Evolutionary conservation across 257 asterid genomes (phyloP).

Genomic region (Solanum boliviense): DNA sequence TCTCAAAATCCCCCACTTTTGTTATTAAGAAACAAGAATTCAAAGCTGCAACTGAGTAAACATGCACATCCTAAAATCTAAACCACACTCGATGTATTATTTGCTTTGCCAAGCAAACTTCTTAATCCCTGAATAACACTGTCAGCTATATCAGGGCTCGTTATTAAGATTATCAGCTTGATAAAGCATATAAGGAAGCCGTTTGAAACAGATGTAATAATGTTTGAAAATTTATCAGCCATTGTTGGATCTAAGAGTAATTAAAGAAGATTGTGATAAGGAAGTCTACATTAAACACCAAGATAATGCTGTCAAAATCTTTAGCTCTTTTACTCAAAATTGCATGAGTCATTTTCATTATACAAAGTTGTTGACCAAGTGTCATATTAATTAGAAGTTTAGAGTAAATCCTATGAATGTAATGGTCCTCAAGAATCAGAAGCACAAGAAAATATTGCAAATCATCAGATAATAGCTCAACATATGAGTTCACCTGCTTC

Average conservation of each 20-base stretch:
- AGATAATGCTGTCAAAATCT: neutral
- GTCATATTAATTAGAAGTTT: neutral
- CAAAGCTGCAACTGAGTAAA: neutral
- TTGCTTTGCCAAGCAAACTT: neutral
- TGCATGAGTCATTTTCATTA: neutral
- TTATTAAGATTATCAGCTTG: neutral
- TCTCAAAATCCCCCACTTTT: neutral
- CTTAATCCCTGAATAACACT: neutral
- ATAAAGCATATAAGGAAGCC: neutral
- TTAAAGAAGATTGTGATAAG: neutral
- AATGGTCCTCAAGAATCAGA: neutral
- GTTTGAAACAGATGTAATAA: neutral
- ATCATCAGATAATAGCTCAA: neutral
- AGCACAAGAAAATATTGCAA: neutral
- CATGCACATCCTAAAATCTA: neutral
- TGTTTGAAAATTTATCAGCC: neutral
- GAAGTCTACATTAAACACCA: neutral
- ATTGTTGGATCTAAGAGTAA: neutral
- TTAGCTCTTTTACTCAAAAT: neutral
- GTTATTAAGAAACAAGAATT: neutral
- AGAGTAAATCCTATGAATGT: neutral
- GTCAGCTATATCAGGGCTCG: neutral
- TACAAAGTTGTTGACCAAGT: neutral
- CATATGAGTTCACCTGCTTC: constrained; percentile 59
- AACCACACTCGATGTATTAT: neutral